Base-by-base conservation (phyloP, 495 filamentous ascomycete species). In the Penicillium longicatenatum region DNA sequence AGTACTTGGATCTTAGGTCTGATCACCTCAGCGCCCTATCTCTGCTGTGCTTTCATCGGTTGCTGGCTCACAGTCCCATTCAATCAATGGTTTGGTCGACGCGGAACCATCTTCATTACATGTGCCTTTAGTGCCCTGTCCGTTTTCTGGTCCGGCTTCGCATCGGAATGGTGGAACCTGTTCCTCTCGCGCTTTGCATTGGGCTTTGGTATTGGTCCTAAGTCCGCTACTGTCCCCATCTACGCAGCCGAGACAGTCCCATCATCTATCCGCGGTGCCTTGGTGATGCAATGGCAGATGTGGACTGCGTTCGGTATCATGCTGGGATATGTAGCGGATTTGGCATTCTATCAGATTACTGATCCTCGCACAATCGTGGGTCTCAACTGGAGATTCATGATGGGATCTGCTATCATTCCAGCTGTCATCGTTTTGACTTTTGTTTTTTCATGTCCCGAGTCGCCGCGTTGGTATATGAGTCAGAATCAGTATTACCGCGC, bases 281-380 rank as follows among this genome's bases (percentile, higher is more conserved):
- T 90, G 37, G 85, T 89, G 6, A 89, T 89, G 86, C 84, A 89
- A 66, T 93, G 91, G 90, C 91, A 93, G 69, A 86, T 91, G 83
- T 92, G 87, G 86, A 92, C 89, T 1, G 90, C 90, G 2, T 92
- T 92, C 58, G 90, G 90, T 2, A 91, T 92, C 65, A 88, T 92
- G 82, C 55, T 92, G 16, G 90, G 90, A 14, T 91, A 89, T 64
- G 81, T 82, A 2, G 82, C 86, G 14, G 88, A 89, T 67, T 71
- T 95, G 19, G 87, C 84, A 19, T 91, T 95, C 69, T 89, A 84
- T 62, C 64, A 82, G 29, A 84, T 91, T 9, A 67, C 75, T 6
- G 75, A 85, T 65, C 59, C 64, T 14, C 68, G 76, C 21, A 75
- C 80, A n/a, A 81, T 86, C 22, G 74, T 80, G 16, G 86, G 85